phyloP scores from a whole-genome alignment of 805 yeast species.

The Scheffersomyces coipomensis region DNA sequence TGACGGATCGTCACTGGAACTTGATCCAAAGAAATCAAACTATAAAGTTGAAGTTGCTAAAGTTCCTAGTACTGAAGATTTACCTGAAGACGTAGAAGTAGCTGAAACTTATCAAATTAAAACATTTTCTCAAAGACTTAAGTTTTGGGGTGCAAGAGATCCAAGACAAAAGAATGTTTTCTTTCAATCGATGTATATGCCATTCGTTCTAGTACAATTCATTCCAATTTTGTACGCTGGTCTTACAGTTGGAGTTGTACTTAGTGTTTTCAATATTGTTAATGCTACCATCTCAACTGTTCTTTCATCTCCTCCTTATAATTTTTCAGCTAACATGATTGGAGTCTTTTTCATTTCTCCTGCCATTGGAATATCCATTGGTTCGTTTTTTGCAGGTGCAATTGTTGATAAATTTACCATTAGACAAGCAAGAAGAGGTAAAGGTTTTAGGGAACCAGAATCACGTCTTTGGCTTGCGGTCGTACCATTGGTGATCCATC shows the following conservation, averaged over 20 bases:
- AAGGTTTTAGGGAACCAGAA: constrained; percentile 49
- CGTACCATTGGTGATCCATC: constrained; percentile 37
- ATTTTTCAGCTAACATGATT: constrained; percentile 32
- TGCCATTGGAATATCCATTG: constrained; percentile 41
- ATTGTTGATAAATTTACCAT: constrained; percentile 41
- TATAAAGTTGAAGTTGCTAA: constrained; percentile 4
- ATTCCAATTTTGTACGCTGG: constrained; percentile 19
- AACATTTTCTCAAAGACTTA: constrained; percentile 8
- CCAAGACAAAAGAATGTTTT: constrained; percentile 7
- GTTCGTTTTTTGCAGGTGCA: constrained; percentile 46
- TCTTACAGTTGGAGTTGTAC: constrained; percentile 17
- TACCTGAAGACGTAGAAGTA: constrained; percentile 1
- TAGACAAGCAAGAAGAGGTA: constrained; percentile 37
- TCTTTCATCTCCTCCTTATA: constrained; percentile 32
- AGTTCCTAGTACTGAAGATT: background rate
- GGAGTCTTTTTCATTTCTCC: constrained; percentile 47
- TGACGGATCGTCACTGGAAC: constrained; percentile 5
- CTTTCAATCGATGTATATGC: constrained; percentile 13
- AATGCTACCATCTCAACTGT: constrained; percentile 21
- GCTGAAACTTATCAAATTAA: constrained; percentile 4
- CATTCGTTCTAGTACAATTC: constrained; percentile 15
- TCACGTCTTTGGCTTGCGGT: constrained; percentile 44
- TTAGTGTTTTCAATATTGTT: constrained; percentile 20
- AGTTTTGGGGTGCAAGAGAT: constrained; percentile 12
- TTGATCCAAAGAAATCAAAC: constrained; percentile 24